A percentile compares a stretch with the other conserved stretches of the same genome.
Evolutionary conservation across 768 basidiomycete species (phyloP).

Genomic region (Saitozyma podzolica): DNA sequence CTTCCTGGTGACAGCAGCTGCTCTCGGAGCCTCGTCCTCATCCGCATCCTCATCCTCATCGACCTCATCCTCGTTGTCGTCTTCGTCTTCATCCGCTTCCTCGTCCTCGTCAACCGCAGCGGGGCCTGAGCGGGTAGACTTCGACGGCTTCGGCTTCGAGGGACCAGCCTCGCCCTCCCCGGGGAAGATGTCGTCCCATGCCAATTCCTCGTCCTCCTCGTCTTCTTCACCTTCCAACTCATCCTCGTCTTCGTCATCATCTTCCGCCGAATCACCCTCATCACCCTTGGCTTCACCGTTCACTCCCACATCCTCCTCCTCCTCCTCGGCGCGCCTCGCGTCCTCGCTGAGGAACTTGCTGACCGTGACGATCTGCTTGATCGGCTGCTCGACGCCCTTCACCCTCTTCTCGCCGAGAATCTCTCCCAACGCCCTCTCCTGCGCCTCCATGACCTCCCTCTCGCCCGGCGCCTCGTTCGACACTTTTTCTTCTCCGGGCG

Average conservation of each 20-base stretch:
- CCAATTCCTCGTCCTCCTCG: slow-evolving; percentile 56
- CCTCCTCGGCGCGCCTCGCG: slow-evolving; percentile 61
- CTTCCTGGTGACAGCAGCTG: slow-evolving; percentile 21
- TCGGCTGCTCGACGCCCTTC: slow-evolving; percentile 76
- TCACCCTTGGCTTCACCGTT: slow-evolving; percentile 42
- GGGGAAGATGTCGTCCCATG: slow-evolving; percentile 83
- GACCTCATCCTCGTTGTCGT: slow-evolving; percentile 28
- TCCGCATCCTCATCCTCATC: slow-evolving; percentile 29
- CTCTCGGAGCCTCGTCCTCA: slow-evolving; percentile 29
- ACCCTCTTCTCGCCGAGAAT: slow-evolving; percentile 55
- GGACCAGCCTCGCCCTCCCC: slow-evolving; percentile 58
- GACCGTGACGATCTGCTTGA: slow-evolving; percentile 84
- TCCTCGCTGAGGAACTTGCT: slow-evolving; percentile 84
- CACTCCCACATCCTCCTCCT: slow-evolving; percentile 37
- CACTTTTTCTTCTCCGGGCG: slow-evolving; percentile 44
- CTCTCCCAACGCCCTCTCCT: slow-evolving; percentile 61
- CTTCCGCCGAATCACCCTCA: slow-evolving; percentile 10
- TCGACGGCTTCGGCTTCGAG: slow-evolving; percentile 50
- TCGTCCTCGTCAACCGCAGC: slow-evolving; percentile 43
- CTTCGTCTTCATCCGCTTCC: slow-evolving; percentile 46
- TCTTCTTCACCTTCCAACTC: slow-evolving; percentile 49
- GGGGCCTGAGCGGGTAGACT: slow-evolving; percentile 14
- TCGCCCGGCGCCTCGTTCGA: slow-evolving; percentile 52
- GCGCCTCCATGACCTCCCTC: slow-evolving; percentile 55
- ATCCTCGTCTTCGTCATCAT: slow-evolving; percentile 29